Evolutionary conservation across 1,284 basidiomycete genomes (phyloP), one percentile per base, ranked within the genome.

Genomic region (Mycosarcoma maydis): DNA sequence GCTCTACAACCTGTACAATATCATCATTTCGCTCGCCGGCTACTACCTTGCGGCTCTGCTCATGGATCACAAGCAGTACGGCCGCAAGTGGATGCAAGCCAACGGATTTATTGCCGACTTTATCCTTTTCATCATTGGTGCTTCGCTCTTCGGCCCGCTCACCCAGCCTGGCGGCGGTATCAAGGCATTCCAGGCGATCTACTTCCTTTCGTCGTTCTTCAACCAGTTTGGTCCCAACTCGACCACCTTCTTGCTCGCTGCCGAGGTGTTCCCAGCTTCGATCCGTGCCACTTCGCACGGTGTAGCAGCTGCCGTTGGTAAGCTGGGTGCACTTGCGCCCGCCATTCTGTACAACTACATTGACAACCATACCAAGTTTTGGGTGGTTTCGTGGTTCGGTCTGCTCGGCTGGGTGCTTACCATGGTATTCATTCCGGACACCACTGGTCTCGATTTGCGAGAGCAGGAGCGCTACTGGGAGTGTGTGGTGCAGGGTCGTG

Each of bases 391-490:
- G 58, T 85, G 85, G 83, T 87, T 86, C 78, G 85, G 84, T 45
- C 82, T 86, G 24, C 76, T 81, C 53, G 86, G 84, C 26, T 81
- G 83, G 73, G 54, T 85, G 57, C 50, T 84, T 53, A 86, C 85
- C 20, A 73, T 80, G 56, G 50, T 85, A 44, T 86, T 85, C 79
- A 80, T 85, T 41, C 81, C 82, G 17, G 85, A 86, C 72, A 85
- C 85, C 10, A 86, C 86, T n/a, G 85, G 86, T 53, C 81, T 86
- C 41, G 85, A 86, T 71, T 81, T 86, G 20, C 81, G 84, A 51
- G 86, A 87, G 79, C 85, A 86, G 73, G 86, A 87, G 73, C 82
- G 85, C 53, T 86, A 86, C 83, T 86, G 85, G 85, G 77, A 81
- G 13, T 85, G 82, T 58, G 85, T 86, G 34, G 80, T 84, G 16